phyloP scores from a whole-genome alignment of 805 yeast genomes.

The Wickerhamomyces sydowiorum region DNA sequence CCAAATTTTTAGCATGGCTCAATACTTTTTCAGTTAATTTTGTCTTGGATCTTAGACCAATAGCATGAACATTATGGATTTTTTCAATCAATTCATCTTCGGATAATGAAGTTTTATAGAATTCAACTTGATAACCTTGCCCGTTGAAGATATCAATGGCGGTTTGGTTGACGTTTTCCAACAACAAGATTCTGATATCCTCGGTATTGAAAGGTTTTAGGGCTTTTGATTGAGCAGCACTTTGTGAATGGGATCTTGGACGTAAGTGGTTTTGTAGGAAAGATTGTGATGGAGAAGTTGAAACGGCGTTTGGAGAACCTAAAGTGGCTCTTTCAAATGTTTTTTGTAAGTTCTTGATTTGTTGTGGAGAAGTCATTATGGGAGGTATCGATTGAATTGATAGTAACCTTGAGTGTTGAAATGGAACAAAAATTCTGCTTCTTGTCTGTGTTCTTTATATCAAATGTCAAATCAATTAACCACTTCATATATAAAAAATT shows the following conservation, averaged over 20 bases:
- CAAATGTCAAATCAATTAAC: neutral
- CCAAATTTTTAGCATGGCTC: constrained; percentile 82
- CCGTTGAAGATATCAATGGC: constrained; percentile 79
- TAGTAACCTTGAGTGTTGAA: too few species aligned
- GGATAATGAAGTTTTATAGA: constrained; percentile 79
- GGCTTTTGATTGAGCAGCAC: constrained; percentile 51
- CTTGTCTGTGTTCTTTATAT: neutral
- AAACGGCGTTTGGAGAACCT: constrained; percentile 64
- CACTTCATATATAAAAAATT: neutral
- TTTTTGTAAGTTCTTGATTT: constrained; percentile 48
- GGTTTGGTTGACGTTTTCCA: constrained; percentile 91
- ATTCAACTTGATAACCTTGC: constrained; percentile 98
- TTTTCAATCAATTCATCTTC: constrained; percentile 94
- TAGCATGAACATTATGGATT: constrained; percentile 89
- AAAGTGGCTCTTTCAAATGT: constrained; percentile 52
- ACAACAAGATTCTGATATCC: constrained; percentile 83
- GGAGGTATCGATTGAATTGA: too few species aligned
- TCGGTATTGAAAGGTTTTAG: constrained; percentile 94
- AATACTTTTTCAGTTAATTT: constrained; percentile 75
- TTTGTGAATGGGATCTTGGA: constrained; percentile 32
- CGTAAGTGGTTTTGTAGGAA: constrained; percentile 46
- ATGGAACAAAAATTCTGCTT: too few species aligned
- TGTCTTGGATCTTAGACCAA: constrained; percentile 97
- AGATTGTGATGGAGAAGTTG: constrained; percentile 77
- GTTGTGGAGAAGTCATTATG: constrained; percentile 62